Base-by-base conservation (phyloP, 805 yeast species). In the Candida qinlingensis region DNA sequence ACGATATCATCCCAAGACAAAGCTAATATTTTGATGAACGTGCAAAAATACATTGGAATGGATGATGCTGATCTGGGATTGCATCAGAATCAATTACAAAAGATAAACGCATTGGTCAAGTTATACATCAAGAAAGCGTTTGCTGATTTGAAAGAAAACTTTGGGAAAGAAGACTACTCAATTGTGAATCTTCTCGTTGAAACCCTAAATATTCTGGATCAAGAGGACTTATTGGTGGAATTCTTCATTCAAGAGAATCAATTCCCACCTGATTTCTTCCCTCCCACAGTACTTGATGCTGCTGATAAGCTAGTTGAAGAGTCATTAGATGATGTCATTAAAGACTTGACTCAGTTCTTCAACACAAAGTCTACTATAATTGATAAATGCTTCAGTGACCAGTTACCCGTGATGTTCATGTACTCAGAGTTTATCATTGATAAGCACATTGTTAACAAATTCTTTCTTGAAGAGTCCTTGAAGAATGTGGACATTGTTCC, bases 361-460 rank as follows among this genome's bases (percentile, higher is more conserved):
- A 71, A 72, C 43, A 53, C 54, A 7, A 70, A 72, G 39, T 66
- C 72, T 9, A 46, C 54, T 26, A 57, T 70, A 10, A 69, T 68
- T 8, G 77, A 73, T 50, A 54, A 43, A 5, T 55, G 73, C n/a
- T 73, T 70, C 57, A 63, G 59, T 12, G 67, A 68, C 37, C 66
- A 66, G 43, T 63, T 70, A 39, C 76, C 73, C 2, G 66, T 72
- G 6, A 65, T 69, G 54, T 42, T 71, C 29, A 57, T 62, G 46
- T 71, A 68, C 47, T 58, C 64, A 42, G 77, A 73, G 51, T 59
- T 58, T 36, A 60, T 71, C 33, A 61, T 73, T 5, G 72, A 72
- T 44, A 68, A 70, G 45, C 60, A 66, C 42, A 49, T 71, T 29
- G 49, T 68, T 6, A 60, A 59, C 27, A 40, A 49, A 3, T 58